A percentile compares a stretch with the other conserved stretches of the same genome.
phyloP scores from a whole-genome alignment of 768 basidiomycete species.

The Pisolithus orientalis region DNA sequence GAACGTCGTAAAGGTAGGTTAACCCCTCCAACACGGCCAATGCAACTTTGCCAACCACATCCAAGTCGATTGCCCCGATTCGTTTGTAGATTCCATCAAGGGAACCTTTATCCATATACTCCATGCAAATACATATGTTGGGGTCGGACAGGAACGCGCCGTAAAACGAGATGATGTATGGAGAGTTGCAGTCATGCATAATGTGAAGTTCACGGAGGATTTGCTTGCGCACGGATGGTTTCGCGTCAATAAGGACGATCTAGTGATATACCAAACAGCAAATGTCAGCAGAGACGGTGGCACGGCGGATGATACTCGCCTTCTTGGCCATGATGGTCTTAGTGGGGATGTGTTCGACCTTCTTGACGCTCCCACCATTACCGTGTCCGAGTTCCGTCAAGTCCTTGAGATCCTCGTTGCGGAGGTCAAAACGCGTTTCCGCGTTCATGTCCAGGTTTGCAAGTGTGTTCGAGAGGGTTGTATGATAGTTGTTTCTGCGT shows the following conservation, averaged over 20 bases:
- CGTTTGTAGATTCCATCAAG: slow-evolving; percentile 95
- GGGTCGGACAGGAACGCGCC: slow-evolving; percentile 96
- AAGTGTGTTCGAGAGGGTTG: slow-evolving; percentile 73
- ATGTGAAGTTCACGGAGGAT: slow-evolving; percentile 97
- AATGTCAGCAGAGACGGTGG: neutral
- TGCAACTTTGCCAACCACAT: slow-evolving; percentile 91
- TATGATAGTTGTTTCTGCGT: slow-evolving; percentile 69
- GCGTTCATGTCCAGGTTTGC: slow-evolving; percentile 83
- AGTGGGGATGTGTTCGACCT: slow-evolving; percentile 88
- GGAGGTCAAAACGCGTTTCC: slow-evolving; percentile 78
- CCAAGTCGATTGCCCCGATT: slow-evolving; percentile 89
- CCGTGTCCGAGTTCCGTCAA: slow-evolving; percentile 90
- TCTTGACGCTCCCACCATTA: slow-evolving; percentile 96
- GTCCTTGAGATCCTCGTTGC: slow-evolving; percentile 87
- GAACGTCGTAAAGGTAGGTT: slow-evolving; percentile 95
- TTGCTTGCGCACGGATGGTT: slow-evolving; percentile 94
- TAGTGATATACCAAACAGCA: slow-evolving; percentile 24
- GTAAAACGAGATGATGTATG: slow-evolving; percentile 94
- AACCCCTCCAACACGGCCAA: slow-evolving; percentile 90
- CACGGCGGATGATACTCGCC: slow-evolving; percentile 40
- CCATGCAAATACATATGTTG: slow-evolving; percentile 99
- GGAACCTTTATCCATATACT: slow-evolving; percentile 90
- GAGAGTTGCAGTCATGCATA: slow-evolving; percentile 95
- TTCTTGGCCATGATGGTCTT: slow-evolving; percentile 97
- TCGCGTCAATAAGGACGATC: slow-evolving; percentile 96